phyloP scores from a whole-genome alignment of 1,284 basidiomycete species.

The Wallemia hederae region DNA sequence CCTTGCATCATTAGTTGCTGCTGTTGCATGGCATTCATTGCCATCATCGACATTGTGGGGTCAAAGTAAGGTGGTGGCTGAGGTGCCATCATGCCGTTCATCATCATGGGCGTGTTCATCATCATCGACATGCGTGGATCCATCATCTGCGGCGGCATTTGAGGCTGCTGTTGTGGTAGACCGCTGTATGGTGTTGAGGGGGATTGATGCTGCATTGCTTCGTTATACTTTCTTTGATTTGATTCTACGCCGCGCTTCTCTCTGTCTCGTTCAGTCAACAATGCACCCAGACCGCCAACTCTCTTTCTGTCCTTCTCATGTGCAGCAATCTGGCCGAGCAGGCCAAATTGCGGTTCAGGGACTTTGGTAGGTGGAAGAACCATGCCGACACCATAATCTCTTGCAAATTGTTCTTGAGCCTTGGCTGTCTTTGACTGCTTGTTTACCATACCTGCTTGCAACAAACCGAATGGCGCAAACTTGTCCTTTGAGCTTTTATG shows the following conservation, averaged over 20 bases:
- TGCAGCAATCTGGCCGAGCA: slow-evolving; percentile 79
- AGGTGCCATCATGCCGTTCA: background rate
- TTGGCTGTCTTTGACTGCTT: slow-evolving; percentile 85
- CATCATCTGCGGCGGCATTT: background rate
- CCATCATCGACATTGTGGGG: background rate
- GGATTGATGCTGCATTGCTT: background rate
- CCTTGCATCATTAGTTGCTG: background rate
- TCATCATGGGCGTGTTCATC: background rate
- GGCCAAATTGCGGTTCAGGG: slow-evolving; percentile 75
- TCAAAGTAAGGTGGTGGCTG: background rate
- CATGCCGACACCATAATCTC: slow-evolving; percentile 61
- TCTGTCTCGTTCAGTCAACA: slow-evolving; percentile 75
- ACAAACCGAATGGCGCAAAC: slow-evolving; percentile 71
- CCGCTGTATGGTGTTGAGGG: background rate
- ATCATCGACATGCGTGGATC: background rate
- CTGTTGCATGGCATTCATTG: background rate
- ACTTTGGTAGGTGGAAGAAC: slow-evolving; percentile 85
- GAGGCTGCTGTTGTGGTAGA: background rate
- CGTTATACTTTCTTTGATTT: background rate
- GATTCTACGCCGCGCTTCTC: slow-evolving; percentile 30
- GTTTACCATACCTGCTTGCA: slow-evolving; percentile 81
- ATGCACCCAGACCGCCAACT: slow-evolving; percentile 75
- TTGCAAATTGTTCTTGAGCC: slow-evolving; percentile 67
- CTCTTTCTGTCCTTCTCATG: slow-evolving; percentile 81
- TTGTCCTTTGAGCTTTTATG: slow-evolving; percentile 48